phyloP scores from a whole-genome alignment of 768 basidiomycete species.

The Auriscalpium microsporum region DNA sequence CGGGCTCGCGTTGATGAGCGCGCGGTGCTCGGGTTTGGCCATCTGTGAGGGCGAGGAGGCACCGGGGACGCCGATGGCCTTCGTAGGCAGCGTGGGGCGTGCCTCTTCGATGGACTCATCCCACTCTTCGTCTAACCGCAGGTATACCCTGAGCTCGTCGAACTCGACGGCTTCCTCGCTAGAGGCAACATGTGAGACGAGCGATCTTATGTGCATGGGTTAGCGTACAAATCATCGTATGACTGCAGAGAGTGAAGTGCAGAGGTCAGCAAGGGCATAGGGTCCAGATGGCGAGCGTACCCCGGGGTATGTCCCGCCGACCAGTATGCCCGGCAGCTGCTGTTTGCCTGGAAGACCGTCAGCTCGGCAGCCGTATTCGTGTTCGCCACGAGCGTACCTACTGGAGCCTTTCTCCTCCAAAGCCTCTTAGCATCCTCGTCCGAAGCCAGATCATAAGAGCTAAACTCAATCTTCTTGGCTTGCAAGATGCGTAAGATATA shows the following conservation, averaged over 20 bases:
- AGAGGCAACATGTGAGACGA: conserved; percentile 4
- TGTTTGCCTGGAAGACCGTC: conserved; percentile 52
- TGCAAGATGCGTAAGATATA: conserved; percentile 77
- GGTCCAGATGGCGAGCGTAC: conserved; percentile 34
- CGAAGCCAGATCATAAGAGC: conserved; percentile 77
- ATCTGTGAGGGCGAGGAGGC: conserved; percentile 68
- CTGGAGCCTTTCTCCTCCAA: conserved; percentile 77
- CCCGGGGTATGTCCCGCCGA: conserved; percentile 69
- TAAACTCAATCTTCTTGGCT: conserved; percentile 78
- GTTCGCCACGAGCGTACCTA: conserved; percentile 29
- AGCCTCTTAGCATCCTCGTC: conserved; percentile 72
- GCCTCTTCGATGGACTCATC: conserved; percentile 51
- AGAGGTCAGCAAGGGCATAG: not conserved
- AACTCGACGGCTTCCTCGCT: conserved; percentile 85
- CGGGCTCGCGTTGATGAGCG: conserved; percentile 36
- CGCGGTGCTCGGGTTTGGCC: conserved; percentile 63
- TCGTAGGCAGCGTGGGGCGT: conserved; percentile 40
- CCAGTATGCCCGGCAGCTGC: conserved; percentile 75
- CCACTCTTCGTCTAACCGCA: conserved; percentile 68
- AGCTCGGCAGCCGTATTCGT: not conserved
- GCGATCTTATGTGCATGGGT: conserved; percentile 1
- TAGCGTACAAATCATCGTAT: conserved; percentile 63
- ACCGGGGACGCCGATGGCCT: conserved; percentile 76
- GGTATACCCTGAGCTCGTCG: conserved; percentile 59
- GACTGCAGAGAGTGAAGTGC: conserved; percentile 33